Evolutionary conservation across 2,329 filamentous ascomycete species (phyloP).

Genomic region (Xylariaceae sp.): DNA sequence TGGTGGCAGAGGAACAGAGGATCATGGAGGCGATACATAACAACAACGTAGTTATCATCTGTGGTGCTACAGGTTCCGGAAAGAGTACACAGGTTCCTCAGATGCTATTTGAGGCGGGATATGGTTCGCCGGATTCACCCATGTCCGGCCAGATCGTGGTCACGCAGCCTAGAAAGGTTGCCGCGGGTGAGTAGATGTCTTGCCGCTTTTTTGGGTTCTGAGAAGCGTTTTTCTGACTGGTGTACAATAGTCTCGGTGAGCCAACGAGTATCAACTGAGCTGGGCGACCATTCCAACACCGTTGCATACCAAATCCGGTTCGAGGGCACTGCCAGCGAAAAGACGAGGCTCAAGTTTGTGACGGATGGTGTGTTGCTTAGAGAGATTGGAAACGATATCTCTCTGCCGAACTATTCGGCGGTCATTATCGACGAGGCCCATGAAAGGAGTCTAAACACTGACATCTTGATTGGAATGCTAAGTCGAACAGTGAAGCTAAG

Average conservation of each 20-base stretch:
- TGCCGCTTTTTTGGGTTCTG: not conserved
- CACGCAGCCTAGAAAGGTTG: constrained; percentile 90
- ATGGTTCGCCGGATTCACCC: constrained; percentile 69
- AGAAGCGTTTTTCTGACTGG: constrained; percentile 24
- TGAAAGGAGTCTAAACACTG: constrained; percentile 94
- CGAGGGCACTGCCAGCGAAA: constrained; percentile 71
- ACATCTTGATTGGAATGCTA: constrained; percentile 95
- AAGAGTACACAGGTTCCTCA: constrained; percentile 98
- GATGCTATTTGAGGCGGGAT: constrained; percentile 91
- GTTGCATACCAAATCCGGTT: constrained; percentile 96
- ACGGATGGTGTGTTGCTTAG: constrained; percentile 93
- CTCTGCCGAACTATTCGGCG: constrained; percentile 82
- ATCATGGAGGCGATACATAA: constrained; percentile 98
- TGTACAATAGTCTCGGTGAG: constrained; percentile 94
- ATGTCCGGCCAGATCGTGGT: constrained; percentile 91
- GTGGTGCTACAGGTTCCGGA: constrained; percentile 91
- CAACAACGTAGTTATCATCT: constrained; percentile 83
- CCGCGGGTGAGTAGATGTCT: constrained; percentile 45
- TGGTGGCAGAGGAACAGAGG: constrained; percentile 91
- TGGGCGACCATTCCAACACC: constrained; percentile 68
- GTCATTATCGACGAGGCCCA: constrained; percentile 96
- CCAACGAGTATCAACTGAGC: constrained; percentile 78
- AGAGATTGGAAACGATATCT: constrained; percentile 85
- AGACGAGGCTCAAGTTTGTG: constrained; percentile 97
- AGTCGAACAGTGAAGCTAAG: constrained; percentile 86